Evolutionary conservation across 176 grass and related monocot genomes (phyloP).

Genomic region (Paspalum vaginatum): DNA sequence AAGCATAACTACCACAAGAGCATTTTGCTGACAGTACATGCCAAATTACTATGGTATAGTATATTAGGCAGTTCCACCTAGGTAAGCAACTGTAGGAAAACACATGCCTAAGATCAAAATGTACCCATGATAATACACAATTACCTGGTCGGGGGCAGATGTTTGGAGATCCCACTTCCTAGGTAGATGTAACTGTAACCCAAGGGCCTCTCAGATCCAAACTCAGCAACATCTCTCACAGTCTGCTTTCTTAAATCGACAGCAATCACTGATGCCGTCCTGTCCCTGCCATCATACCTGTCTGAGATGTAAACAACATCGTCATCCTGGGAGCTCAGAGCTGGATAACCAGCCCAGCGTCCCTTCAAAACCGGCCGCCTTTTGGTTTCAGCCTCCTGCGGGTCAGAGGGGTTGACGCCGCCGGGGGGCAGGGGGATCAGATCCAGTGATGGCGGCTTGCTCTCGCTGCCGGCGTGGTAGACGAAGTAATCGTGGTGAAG

Average conservation of each 20-base stretch:
- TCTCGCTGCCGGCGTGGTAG: neutral
- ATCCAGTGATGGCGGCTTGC: neutral
- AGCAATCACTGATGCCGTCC: neutral
- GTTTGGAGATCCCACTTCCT: neutral
- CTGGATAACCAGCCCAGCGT: neutral
- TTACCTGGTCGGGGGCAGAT: neutral
- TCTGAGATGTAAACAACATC: slow-evolving; percentile 16
- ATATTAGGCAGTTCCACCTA: no score
- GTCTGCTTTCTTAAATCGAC: slow-evolving; percentile 6
- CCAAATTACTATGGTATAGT: no score
- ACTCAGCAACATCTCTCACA: neutral
- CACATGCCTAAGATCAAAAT: no score
- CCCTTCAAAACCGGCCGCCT: neutral
- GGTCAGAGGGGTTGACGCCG: neutral
- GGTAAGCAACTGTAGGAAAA: no score
- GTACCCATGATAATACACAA: no score
- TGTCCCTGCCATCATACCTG: neutral
- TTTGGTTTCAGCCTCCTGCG: neutral
- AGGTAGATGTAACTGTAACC: neutral
- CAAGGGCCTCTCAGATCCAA: neutral
- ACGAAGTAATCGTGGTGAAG: neutral
- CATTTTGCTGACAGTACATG: no score
- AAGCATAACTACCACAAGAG: no score
- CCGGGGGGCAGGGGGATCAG: neutral
- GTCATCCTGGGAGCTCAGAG: neutral